Conservation (phyloP, 1,139 yeast genomes). For the Geotrichum reessii region DNA sequence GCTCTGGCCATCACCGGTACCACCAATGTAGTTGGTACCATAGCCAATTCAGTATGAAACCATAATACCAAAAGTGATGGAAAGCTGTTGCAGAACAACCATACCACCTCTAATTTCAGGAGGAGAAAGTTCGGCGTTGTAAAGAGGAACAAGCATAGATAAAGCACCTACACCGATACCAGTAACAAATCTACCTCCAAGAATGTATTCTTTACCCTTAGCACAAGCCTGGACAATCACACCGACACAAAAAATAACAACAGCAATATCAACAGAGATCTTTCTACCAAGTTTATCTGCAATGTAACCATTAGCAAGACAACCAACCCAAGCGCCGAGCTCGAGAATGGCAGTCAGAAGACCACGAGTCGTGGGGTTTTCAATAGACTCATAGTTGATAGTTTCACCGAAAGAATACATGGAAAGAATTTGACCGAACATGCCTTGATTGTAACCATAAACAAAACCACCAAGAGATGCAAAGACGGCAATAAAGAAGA, state of each 20-base stretch:
- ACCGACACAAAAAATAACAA: slow-evolving; percentile 23
- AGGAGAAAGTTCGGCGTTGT: slow-evolving; percentile 54
- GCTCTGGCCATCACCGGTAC: slow-evolving; percentile 25
- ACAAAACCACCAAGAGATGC: slow-evolving; percentile 34
- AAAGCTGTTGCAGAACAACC: slow-evolving; percentile 44
- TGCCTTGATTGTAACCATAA: slow-evolving; percentile 44
- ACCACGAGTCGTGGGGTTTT: slow-evolving; percentile 38
- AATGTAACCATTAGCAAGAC: slow-evolving; percentile 26
- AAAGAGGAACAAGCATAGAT: slow-evolving; percentile 56
- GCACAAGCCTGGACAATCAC: slow-evolving; percentile 27
- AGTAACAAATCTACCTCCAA: slow-evolving; percentile 48
- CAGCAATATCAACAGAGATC: slow-evolving; percentile 14
- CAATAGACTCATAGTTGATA: slow-evolving; percentile 46
- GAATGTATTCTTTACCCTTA: slow-evolving; percentile 26
- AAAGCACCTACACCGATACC: slow-evolving; percentile 59
- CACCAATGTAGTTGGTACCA: slow-evolving; percentile 57
- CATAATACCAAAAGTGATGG: slow-evolving; percentile 47
- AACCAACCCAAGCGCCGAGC: slow-evolving; percentile 29
- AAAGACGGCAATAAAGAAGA: slow-evolving; percentile 28
- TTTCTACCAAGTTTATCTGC: slow-evolving; percentile 29
- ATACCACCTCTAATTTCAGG: slow-evolving; percentile 58
- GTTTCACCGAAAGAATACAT: slow-evolving; percentile 45
- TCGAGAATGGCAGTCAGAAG: slow-evolving; percentile 28
- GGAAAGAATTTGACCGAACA: slow-evolving; percentile 52
- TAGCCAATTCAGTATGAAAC: slow-evolving; percentile 78